Base-by-base conservation (phyloP, 805 yeast species). In the Cyberlindnera euphorbiae region DNA sequence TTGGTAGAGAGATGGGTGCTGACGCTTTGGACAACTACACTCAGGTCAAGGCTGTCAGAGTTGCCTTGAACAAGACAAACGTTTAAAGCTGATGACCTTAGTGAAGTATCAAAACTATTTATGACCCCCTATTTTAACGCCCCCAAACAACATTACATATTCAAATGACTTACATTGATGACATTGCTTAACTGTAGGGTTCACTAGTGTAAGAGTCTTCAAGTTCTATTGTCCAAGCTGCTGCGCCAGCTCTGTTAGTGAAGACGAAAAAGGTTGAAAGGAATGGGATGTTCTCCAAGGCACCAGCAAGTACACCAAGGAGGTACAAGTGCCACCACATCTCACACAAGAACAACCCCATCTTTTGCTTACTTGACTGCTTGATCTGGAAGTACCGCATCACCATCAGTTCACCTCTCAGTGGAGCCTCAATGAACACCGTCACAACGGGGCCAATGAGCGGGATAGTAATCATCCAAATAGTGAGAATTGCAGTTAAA, bases 1-100 rank as follows among this genome's bases (percentile, higher is more conserved):
- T 82, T 44, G 97, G 97, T 57, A 77, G 95, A 63, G 96, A 90
- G 70, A 78, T 88, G 73, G 96, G 96, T 55, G 75, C 73, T 43
- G 89, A 86, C 47, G 95, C 94, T 39, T 64, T 90, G 54, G 84
- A 82, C 42, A 81, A 79, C 62, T 90, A 88, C 71, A 78, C 86
- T 45, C 94, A 86, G 62, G 73, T 70, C 47, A 90, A 89, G 73
- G 82, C 96, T 34, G 94, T 89, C 39, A 74, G 80, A 67, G 58
- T 69, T 41, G 51, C 49, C 23, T 39, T 53, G 30, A 44, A 38
- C 33, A 28, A 33, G 34, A 49, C 46, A 46, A 32, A 33, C 25
- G 44, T 35, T 37, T 41, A 36, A 44, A 9, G 13, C 14, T 5
- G 17, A n/a, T 13, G 9, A 10, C 6, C n/a, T n/a, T n/a, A n/a